phyloP scores from a whole-genome alignment of 768 basidiomycete genomes.

The Russula foetens region DNA sequence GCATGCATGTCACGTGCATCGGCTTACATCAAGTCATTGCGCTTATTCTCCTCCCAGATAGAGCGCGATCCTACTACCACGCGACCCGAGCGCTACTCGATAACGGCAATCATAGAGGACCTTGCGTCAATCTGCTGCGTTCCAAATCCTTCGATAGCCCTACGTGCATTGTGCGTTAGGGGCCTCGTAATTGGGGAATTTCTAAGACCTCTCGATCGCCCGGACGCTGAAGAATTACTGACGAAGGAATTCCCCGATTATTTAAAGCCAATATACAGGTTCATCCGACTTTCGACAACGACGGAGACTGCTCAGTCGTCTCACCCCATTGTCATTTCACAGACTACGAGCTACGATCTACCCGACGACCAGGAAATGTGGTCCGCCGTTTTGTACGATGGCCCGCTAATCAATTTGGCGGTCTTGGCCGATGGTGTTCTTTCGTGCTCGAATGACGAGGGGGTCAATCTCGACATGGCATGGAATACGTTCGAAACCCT shows the following conservation, averaged over 20 bases:
- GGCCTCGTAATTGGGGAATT: neutral
- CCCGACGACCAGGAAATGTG: neutral
- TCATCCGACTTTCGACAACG: neutral
- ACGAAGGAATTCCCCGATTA: neutral
- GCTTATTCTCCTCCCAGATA: neutral
- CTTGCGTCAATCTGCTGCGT: neutral
- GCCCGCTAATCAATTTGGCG: slow-evolving; percentile 3
- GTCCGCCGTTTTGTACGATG: neutral
- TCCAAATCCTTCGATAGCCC: neutral
- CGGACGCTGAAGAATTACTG: neutral
- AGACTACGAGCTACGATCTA: neutral
- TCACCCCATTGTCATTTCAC: neutral
- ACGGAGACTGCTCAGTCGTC: neutral
- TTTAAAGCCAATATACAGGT: neutral
- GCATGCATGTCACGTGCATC: neutral
- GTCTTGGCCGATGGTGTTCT: neutral
- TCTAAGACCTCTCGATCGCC: neutral
- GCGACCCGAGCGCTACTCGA: neutral
- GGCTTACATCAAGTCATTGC: neutral
- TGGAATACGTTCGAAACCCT: neutral
- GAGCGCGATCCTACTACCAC: no score
- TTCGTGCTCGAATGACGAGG: neutral
- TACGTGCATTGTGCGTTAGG: neutral
- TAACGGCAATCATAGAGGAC: neutral
- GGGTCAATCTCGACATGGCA: neutral